Percentiles rank a stretch among this genome's conserved stretches.
phyloP scores from a whole-genome alignment of 495 filamentous ascomycete species.

The Penicillium argentinense region DNA sequence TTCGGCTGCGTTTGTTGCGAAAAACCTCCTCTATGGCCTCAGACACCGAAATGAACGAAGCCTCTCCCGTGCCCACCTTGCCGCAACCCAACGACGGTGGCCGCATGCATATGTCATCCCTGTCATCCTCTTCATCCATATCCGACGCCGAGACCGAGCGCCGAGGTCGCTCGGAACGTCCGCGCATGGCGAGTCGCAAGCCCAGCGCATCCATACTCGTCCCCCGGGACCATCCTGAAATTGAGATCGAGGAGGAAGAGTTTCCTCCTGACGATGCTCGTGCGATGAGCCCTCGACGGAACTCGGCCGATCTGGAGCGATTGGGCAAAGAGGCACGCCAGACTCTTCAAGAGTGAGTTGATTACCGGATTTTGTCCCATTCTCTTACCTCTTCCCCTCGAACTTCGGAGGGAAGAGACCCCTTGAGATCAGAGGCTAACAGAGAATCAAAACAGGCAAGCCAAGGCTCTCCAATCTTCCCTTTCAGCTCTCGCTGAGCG shows the following conservation, averaged over 20 bases:
- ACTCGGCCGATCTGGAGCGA: slow-evolving; percentile 81
- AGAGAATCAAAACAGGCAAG: slow-evolving; percentile 59
- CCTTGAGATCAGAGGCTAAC: neutral
- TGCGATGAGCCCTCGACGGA: slow-evolving; percentile 91
- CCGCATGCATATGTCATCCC: slow-evolving; percentile 43
- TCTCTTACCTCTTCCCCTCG: neutral
- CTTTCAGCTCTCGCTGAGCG: slow-evolving; percentile 85
- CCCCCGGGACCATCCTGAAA: slow-evolving; percentile 66
- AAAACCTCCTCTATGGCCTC: slow-evolving; percentile 37
- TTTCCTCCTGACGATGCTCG: slow-evolving; percentile 84
- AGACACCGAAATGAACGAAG: slow-evolving; percentile 41
- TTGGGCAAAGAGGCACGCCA: slow-evolving; percentile 77
- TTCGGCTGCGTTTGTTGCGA: slow-evolving; percentile 20
- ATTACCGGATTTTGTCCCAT: neutral
- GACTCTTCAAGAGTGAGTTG: slow-evolving; percentile 62
- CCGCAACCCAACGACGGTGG: slow-evolving; percentile 46
- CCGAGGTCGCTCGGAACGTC: slow-evolving; percentile 47
- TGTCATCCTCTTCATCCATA: slow-evolving; percentile 48
- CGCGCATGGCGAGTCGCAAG: slow-evolving; percentile 61
- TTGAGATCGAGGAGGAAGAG: slow-evolving; percentile 65
- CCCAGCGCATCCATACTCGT: slow-evolving; percentile 80
- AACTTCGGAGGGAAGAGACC: neutral
- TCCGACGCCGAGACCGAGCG: slow-evolving; percentile 49
- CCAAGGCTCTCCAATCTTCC: slow-evolving; percentile 81
- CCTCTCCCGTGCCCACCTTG: slow-evolving; percentile 42